Conservation (phyloP, 164 flowering plant species). For the Sedum album region DNA sequence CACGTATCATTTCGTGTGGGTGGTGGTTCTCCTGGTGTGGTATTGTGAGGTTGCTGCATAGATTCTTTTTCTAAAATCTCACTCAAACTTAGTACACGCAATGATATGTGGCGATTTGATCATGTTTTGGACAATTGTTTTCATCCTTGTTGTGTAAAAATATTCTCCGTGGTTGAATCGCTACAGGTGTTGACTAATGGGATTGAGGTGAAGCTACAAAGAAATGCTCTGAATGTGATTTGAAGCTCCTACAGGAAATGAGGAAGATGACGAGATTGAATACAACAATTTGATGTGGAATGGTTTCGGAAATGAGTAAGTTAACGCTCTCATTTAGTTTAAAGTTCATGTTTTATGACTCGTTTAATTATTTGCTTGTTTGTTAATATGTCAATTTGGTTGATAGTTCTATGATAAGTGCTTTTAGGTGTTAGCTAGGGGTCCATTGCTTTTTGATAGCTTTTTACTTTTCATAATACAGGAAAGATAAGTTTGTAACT, state of each 20-base stretch:
- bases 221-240: conserved; percentile 94
- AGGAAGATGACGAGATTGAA: conserved; percentile 76
- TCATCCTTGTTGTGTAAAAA: neutral
- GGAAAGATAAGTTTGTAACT: neutral
- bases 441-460: neutral
- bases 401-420: neutral
- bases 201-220: conserved; percentile 90
- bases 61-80: too few species aligned
- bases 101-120: neutral
- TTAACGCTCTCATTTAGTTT: neutral
- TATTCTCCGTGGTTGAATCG: too few species aligned
- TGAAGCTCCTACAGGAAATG: conserved; percentile 75
- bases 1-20: neutral
- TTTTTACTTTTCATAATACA: neutral
- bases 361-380: neutral
- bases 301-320: conserved; percentile 63
- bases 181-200: conserved; percentile 91
- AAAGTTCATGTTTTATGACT: neutral
- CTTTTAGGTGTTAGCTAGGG: neutral
- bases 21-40: neutral
- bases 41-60: neutral
- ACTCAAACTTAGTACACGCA: too few species aligned
- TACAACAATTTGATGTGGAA: conserved; percentile 60
- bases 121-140: neutral
- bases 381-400: neutral